Base-by-base conservation (phyloP, 345 rosid genomes). In the Brassica incana region DNA sequence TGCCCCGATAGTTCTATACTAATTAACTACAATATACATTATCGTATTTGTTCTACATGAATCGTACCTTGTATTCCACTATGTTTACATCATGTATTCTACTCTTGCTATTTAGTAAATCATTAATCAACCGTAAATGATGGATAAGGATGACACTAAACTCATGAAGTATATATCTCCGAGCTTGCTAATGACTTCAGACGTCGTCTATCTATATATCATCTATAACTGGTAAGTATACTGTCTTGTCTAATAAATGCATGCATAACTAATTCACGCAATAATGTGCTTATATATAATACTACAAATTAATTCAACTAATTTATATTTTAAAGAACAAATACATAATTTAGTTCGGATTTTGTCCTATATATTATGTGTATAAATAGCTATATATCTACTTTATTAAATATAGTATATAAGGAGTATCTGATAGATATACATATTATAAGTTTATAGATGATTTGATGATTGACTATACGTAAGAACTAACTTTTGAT, bases 121-220 rank as follows among this genome's bases (percentile, higher is more conserved):
- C 4, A 72, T 20, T 60, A 23, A 14, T 36, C 14, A 59, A 60
- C 40, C 12, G 61, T 36, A 38, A 23, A 52, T 27, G 63, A 70
- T 30, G 64, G 77, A 79, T 79, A 73, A 79, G 82, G 58, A 67
- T 79, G 82, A 64, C 69, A 67, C 73, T 73, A 73, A 67, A 45
- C 78, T 67, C 69, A 67, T 18, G 27, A 5, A 18, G 27, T 18
- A 58, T 62, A 62, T 62, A 62, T 30, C 54, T 40, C 58, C 29
- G 3, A 58, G 68, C 62, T 78, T 58, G 52, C 66, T 29, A 50
- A 48, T 50, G 66, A 50, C 35, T 25, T 72, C 2, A 54, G 35
- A 58, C 35, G 65, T 29, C 27, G 50, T 66, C 15, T 56, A 36
- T 38, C 25, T 38, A 38, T 61, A 25, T 65, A 40, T 16, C 10